phyloP scores from a whole-genome alignment of 2,329 filamentous ascomycete genomes.

The Ascochyta viciae-villosae region DNA sequence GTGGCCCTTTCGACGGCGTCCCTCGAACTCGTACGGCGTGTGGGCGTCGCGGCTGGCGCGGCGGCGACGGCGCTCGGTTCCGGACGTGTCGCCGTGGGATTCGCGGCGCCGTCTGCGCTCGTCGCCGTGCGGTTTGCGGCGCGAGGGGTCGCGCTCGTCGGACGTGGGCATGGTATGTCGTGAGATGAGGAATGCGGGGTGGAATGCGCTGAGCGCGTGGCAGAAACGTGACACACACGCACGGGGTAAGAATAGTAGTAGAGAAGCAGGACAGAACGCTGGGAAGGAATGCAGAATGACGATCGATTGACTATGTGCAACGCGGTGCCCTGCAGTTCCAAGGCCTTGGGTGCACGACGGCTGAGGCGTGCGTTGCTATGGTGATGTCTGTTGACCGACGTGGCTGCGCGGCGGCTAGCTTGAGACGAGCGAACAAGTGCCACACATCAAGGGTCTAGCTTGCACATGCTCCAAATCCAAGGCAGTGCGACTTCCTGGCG shows the following conservation, averaged over 20 bases:
- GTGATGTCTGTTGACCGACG: conserved; percentile 38
- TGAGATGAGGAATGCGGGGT: conserved; percentile 20
- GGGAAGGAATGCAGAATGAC: conserved; percentile 4
- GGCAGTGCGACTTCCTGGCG: not conserved
- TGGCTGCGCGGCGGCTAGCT: conserved; percentile 28
- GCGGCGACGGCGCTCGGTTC: conserved; percentile 28
- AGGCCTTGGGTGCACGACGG: conserved; percentile 16
- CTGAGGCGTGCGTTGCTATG: conserved; percentile 39
- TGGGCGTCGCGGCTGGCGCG: conserved; percentile 29
- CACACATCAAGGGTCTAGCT: not conserved
- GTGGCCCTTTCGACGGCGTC: conserved; percentile 43
- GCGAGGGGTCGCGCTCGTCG: conserved; percentile 27
- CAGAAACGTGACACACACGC: not conserved
- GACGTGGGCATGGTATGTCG: conserved; percentile 14
- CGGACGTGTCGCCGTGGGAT: conserved; percentile 34
- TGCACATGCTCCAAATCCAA: conserved; percentile 9
- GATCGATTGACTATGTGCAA: conserved; percentile 33
- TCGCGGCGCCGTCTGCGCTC: conserved; percentile 39
- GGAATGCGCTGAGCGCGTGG: conserved; percentile 14
- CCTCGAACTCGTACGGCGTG: conserved; percentile 34
- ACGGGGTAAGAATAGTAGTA: conserved; percentile 1
- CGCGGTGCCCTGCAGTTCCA: not conserved
- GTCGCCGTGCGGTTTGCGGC: conserved; percentile 34
- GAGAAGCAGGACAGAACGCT: not conserved
- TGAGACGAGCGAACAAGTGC: conserved; percentile 17